These are phyloP conservation scores for Apostasia ramifera DNA, from an alignment of 106 monocot species.

Conservation along the genomic window DNA sequence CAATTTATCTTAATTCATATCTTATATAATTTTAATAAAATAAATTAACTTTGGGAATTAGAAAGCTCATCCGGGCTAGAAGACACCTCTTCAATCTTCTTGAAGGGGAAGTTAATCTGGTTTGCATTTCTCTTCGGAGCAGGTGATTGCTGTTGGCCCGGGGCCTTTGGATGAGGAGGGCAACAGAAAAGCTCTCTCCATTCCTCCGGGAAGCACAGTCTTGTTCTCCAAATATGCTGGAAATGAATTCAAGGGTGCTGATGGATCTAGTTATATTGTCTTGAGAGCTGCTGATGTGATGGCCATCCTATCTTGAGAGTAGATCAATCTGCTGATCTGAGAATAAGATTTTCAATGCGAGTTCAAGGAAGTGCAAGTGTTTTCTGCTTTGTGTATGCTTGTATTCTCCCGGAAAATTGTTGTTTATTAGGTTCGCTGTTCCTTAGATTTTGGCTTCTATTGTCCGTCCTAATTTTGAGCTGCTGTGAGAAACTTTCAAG, in stretches of 20 bases:
- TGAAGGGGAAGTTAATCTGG: background rate
- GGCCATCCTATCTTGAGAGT: slow-evolving; percentile 57
- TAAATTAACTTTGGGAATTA: too few species aligned
- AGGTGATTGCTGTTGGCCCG: slow-evolving; percentile 77
- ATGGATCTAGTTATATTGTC: slow-evolving; percentile 64
- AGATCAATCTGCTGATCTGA: too few species aligned
- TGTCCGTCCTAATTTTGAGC: too few species aligned
- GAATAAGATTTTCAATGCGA: too few species aligned
- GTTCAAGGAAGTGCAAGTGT: too few species aligned
- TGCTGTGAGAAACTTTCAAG: too few species aligned
- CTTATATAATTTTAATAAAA: too few species aligned
- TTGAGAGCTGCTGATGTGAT: slow-evolving; percentile 68
- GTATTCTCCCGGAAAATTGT: too few species aligned
- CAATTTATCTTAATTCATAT: too few species aligned
- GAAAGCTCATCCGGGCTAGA: background rate
- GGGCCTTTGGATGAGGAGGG: slow-evolving; percentile 77
- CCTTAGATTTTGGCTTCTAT: too few species aligned
- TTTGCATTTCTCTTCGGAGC: background rate
- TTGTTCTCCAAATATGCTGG: slow-evolving; percentile 80
- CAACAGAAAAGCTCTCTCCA: slow-evolving; percentile 33
- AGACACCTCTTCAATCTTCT: background rate
- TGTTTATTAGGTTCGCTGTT: too few species aligned
- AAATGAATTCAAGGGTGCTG: slow-evolving; percentile 62
- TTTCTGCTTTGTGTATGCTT: too few species aligned
- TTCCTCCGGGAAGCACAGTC: slow-evolving; percentile 51